Base-by-base conservation (phyloP, 208 protist genomes). In the Acanthamoeba triangularis region DNA sequence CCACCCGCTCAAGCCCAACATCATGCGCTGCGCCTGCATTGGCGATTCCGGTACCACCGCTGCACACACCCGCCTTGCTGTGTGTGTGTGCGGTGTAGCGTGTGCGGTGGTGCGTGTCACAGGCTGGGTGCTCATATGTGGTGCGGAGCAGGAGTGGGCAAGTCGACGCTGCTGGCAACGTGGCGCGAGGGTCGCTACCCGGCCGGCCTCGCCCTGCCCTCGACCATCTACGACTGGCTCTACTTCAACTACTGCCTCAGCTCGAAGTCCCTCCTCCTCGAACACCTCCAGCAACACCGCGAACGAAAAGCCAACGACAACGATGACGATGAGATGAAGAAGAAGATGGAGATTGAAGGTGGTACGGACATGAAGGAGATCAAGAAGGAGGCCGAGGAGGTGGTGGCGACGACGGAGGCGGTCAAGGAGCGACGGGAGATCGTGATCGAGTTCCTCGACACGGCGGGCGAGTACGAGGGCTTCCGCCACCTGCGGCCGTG, bases 1-100 rank as follows among this genome's bases (percentile, higher is more conserved):
- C 72, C 72, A 80, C 41, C 72, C 35, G 41, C 41, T 80, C 72
- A 80, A 80, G 72, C 72, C 72, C 72, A 80, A 80, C 72, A 80
- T 80, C 72, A 80, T 80, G 72, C 72, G 72, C 13, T 80, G 72
- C 30, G 72, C 72, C 72, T 80, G 72, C 72, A 30, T 80, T 3
- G 72, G 72, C 72, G 72, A 80, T 30, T 47, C 72, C 18, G 67
- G 67, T 76, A 35, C 16, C n/a, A n/a, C n/a, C 28, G 25, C 30
- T 76, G 28, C 16, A n/a, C 14, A 76, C 67, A n/a, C n/a, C n/a
- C n/a, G n/a, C n/a, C n/a, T n/a, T n/a, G n/a, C n/a, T n/a, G n/a
- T n/a, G n/a, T n/a, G n/a, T n/a, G 44, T 49, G 44, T 49, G 44
- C 44, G n/a, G n/a, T n/a, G n/a, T n/a, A n/a, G n/a, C n/a, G n/a